Percentiles rank a stretch among this genome's conserved stretches.
Evolutionary conservation across 2,329 filamentous ascomycete genomes (phyloP).

Genomic region (Ceratocystis destructans): DNA sequence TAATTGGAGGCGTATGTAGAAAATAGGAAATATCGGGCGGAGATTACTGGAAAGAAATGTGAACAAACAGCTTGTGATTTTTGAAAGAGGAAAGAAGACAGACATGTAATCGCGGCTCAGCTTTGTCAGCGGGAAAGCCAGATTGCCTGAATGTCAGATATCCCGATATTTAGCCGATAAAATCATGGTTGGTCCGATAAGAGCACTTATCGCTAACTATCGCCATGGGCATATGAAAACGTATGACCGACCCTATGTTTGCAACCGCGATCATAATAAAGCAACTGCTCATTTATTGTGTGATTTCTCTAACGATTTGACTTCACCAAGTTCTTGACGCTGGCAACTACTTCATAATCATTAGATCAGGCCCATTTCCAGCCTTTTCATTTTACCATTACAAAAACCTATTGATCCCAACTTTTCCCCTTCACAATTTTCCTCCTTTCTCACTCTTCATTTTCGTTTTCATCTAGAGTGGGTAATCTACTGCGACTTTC

Average conservation of each 20-base stretch:
- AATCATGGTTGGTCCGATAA: neutral
- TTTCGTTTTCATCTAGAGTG: too few relatives aligned
- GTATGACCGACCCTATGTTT: slow-evolving; percentile 1
- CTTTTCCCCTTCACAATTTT: too few relatives aligned
- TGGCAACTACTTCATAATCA: too few relatives aligned
- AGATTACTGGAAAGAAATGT: slow-evolving; percentile 9
- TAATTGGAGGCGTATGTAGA: neutral
- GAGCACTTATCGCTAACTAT: neutral
- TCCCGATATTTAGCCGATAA: neutral
- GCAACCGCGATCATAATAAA: neutral
- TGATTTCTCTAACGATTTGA: too few relatives aligned
- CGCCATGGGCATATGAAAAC: neutral
- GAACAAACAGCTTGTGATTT: neutral
- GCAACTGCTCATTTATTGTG: too few relatives aligned
- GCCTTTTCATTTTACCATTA: too few relatives aligned
- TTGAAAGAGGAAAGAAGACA: neutral
- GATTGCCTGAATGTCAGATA: neutral
- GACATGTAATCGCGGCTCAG: neutral
- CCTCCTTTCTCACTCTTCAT: too few relatives aligned
- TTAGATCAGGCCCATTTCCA: too few relatives aligned
- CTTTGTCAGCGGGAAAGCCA: slow-evolving; percentile 1
- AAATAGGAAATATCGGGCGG: neutral
- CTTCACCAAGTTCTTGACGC: too few relatives aligned
- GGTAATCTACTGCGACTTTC: too few relatives aligned
- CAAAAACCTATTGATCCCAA: too few relatives aligned